Conservation (phyloP, 2,329 filamentous ascomycete species). For the Biscogniauxia sp. region DNA sequence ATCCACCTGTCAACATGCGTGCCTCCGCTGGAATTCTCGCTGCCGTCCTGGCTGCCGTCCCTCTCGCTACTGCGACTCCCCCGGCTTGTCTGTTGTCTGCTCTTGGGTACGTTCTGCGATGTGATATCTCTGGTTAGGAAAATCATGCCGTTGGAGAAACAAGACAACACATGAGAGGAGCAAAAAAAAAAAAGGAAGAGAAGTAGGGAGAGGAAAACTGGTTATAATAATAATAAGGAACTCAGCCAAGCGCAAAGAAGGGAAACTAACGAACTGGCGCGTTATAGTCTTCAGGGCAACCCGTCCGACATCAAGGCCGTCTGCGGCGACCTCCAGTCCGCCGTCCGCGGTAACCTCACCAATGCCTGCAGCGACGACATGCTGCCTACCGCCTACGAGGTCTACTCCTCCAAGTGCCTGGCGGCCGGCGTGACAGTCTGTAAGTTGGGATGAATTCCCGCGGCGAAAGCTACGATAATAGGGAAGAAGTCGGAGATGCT, state of each 20-base stretch:
- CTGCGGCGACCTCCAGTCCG: constrained; percentile 32
- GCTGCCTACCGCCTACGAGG: constrained; percentile 18
- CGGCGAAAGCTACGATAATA: too few relatives aligned
- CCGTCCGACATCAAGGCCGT: constrained; percentile 27
- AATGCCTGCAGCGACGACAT: constrained; percentile 14
- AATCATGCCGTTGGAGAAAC: not conserved
- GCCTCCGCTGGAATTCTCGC: constrained; percentile 16
- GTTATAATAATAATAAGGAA: not conserved
- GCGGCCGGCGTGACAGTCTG: constrained; percentile 19
- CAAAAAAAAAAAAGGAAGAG: not conserved
- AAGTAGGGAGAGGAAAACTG: not conserved
- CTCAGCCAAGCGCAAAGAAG: not conserved
- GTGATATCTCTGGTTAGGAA: not conserved
- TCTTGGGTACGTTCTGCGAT: constrained; percentile 20
- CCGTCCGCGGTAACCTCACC: constrained; percentile 22
- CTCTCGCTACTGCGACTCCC: constrained; percentile 17
- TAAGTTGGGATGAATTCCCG: not conserved
- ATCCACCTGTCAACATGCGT: constrained; percentile 19
- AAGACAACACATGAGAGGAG: not conserved
- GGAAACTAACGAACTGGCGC: constrained; percentile 5
- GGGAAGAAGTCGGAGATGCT: not conserved
- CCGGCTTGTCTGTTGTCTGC: constrained; percentile 23
- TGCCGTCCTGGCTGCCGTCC: constrained; percentile 16
- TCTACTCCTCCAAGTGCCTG: constrained; percentile 22
- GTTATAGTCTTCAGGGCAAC: constrained; percentile 17